Evolutionary conservation across 2,329 filamentous ascomycete species (phyloP).

Genomic region (Alternaria ethzedia): DNA sequence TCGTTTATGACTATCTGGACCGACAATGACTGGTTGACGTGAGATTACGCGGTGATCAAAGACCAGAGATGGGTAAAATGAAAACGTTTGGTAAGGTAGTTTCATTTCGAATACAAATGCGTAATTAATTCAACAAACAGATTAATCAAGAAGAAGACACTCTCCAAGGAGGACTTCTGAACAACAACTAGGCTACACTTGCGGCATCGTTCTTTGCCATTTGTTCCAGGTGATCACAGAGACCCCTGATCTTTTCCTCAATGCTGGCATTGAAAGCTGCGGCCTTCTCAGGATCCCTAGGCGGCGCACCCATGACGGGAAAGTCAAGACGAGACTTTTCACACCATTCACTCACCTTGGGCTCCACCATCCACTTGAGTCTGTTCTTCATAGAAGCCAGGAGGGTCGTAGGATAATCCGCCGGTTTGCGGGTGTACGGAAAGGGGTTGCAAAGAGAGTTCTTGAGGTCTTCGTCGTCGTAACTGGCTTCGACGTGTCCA

Average conservation of each 20-base stretch:
- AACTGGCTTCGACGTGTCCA: neutral
- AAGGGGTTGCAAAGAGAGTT: neutral
- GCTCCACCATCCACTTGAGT: neutral
- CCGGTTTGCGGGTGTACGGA: neutral
- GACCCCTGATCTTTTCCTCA: neutral
- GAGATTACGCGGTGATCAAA: neutral
- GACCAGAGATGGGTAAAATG: neutral
- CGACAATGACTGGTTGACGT: neutral
- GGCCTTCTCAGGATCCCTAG: neutral
- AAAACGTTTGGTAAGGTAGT: accelerated
- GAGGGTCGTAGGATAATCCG: neutral
- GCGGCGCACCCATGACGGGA: neutral
- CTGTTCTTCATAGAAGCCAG: neutral
- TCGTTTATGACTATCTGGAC: neutral
- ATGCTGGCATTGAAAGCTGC: neutral
- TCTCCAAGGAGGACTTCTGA: neutral
- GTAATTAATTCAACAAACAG: neutral
- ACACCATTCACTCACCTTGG: neutral
- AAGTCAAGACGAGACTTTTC: neutral
- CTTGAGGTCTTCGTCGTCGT: neutral
- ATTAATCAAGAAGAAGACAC: neutral
- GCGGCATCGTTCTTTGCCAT: neutral
- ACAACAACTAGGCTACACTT: neutral
- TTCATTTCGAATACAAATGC: neutral
- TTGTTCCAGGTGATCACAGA: neutral